Evolutionary conservation across 2,329 filamentous ascomycete genomes (phyloP).

Genomic region (Hypoxylon sp.): DNA sequence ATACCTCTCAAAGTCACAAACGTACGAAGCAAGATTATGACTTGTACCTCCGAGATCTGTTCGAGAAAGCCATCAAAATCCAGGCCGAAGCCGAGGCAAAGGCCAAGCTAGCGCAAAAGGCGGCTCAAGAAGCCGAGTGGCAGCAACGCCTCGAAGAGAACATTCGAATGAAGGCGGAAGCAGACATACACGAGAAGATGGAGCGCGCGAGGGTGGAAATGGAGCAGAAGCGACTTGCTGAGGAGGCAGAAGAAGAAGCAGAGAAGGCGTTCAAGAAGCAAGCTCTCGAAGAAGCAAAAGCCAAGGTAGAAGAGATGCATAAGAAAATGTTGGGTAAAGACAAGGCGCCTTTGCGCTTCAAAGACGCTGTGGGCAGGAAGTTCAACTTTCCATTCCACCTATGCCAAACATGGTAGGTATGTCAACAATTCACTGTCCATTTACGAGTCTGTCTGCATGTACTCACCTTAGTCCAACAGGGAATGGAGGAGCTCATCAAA

Average conservation of each 20-base stretch:
- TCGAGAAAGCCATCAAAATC: neutral
- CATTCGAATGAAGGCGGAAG: neutral
- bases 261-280: neutral
- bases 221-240: neutral
- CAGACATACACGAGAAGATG: neutral
- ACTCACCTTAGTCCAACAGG: constrained; percentile 55
- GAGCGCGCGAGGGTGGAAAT: neutral
- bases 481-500: constrained; percentile 86
- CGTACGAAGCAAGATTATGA: neutral
- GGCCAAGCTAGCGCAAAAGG: neutral
- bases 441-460: neutral
- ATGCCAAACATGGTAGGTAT: constrained; percentile 83
- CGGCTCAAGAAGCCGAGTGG: neutral
- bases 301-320: neutral
- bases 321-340: neutral
- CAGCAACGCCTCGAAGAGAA: neutral
- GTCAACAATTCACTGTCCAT: constrained; percentile 44
- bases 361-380: constrained; percentile 89
- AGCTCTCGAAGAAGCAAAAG: neutral
- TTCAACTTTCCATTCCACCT: constrained; percentile 91
- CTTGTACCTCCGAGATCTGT: neutral
- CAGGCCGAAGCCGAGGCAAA: neutral
- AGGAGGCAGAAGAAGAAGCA: neutral
- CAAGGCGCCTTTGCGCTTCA: constrained; percentile 75
- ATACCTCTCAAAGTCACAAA: neutral